Evolutionary conservation across 78 protist species (phyloP).

Genomic region (Blattamonas nauphoetae): DNA sequence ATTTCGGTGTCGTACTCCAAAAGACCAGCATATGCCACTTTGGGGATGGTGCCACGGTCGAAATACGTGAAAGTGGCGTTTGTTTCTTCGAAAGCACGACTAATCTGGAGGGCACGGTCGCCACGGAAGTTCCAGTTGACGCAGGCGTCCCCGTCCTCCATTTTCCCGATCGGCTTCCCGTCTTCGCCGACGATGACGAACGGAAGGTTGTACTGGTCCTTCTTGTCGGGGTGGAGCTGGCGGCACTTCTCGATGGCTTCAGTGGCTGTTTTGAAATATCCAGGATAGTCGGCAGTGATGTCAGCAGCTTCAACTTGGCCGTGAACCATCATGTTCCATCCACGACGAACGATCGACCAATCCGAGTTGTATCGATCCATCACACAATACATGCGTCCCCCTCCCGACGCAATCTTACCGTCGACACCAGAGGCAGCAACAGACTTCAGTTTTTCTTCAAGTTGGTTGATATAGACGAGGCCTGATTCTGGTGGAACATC

Average conservation of each 20-base stretch:
- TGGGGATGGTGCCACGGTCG: conserved; percentile 22
- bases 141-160: conserved; percentile 44
- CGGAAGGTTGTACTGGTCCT: conserved; percentile 42
- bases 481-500: conserved; percentile 43
- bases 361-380: conserved; percentile 57
- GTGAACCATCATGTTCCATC: conserved; percentile 24
- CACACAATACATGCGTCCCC: conserved; percentile 49
- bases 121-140: conserved; percentile 44
- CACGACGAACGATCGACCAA: conserved; percentile 47
- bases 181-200: conserved; percentile 24
- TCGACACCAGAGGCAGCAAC: not conserved
- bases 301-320: conserved; percentile 6
- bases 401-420: conserved; percentile 38
- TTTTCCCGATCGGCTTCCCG: conserved; percentile 27
- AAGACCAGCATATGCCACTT: conserved; percentile 40
- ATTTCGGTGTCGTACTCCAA: conserved; percentile 46
- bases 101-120: conserved; percentile 45
- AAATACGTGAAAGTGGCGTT: conserved; percentile 21
- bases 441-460: conserved; percentile 14
- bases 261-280: conserved; percentile 1
- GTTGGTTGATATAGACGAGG: conserved; percentile 22
- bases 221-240: not conserved
- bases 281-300: not conserved
- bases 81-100: conserved; percentile 25
- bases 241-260: conserved; percentile 20